These are phyloP conservation scores for Mortierella sp. DNA, from an alignment of 371 early-diverging fungal genomes.

Conservation along the genomic window DNA sequence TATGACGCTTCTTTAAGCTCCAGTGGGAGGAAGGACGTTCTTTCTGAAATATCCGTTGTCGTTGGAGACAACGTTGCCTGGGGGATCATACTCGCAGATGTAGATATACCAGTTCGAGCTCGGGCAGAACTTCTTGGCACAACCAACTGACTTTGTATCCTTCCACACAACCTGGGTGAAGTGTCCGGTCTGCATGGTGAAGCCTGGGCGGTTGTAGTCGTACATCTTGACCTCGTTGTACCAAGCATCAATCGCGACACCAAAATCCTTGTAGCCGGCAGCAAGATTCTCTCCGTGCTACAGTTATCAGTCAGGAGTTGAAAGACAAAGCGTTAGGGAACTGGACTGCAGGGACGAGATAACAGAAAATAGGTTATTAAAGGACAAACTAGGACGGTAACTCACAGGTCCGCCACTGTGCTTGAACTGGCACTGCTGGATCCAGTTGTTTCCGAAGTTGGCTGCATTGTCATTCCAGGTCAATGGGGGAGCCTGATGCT, in stretches of 20 bases:
- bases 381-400: neutral
- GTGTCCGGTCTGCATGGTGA: constrained; percentile 55
- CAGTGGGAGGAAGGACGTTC: constrained; percentile 57
- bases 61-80: constrained; percentile 61
- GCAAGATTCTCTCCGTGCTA: constrained; percentile 64
- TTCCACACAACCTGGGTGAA: constrained; percentile 70
- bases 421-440: constrained; percentile 56
- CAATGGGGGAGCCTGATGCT: constrained; percentile 59
- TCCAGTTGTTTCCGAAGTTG: constrained; percentile 61
- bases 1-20: too few species aligned
- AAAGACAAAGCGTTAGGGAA: too few species aligned
- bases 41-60: constrained; percentile 45
- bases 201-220: constrained; percentile 57
- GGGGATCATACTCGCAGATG: constrained; percentile 60
- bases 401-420: constrained; percentile 53
- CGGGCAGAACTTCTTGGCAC: constrained; percentile 61
- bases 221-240: constrained; percentile 60
- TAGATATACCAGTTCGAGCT: constrained; percentile 52
- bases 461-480: constrained; percentile 60
- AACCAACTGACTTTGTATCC: constrained; percentile 60
- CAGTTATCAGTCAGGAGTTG: neutral
- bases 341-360: too few species aligned
- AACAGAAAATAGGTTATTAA: neutral
- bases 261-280: constrained; percentile 54
- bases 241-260: constrained; percentile 55